phyloP scores from a whole-genome alignment of 352 stramenopile genomes.

The Phytophthora syringae region DNA sequence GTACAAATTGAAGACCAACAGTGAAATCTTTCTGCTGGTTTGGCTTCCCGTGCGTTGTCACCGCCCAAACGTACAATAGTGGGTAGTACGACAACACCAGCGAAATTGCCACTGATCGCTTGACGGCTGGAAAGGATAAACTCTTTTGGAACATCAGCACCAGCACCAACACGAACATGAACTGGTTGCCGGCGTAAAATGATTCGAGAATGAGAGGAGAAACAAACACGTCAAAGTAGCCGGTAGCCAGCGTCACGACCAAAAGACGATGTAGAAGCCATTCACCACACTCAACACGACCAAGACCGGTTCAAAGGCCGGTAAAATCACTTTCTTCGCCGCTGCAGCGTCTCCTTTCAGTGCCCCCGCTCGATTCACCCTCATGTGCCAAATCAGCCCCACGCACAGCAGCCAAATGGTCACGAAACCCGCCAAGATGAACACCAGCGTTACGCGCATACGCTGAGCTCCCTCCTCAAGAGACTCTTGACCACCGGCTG shows the following conservation, averaged over 20 bases:
- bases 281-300: slow-evolving; percentile 38
- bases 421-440: slow-evolving; percentile 38
- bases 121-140: slow-evolving; percentile 43
- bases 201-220: slow-evolving; percentile 30
- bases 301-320: slow-evolving; percentile 53
- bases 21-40: slow-evolving; percentile 18
- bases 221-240: slow-evolving; percentile 38
- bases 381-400: slow-evolving; percentile 41
- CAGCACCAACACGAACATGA: slow-evolving; percentile 44
- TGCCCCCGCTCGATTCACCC: slow-evolving; percentile 37
- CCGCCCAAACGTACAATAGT: slow-evolving; percentile 29
- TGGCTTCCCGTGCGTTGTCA: slow-evolving; percentile 12
- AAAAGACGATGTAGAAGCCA: slow-evolving; percentile 38
- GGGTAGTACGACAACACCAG: slow-evolving; percentile 37
- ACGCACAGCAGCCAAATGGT: slow-evolving; percentile 51
- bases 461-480: slow-evolving; percentile 17
- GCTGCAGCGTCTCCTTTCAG: slow-evolving; percentile 33
- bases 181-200: slow-evolving; percentile 42
- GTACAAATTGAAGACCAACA: slow-evolving; percentile 17
- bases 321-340: slow-evolving; percentile 49
- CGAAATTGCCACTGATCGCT: slow-evolving; percentile 30
- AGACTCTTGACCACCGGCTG: neutral
- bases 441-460: slow-evolving; percentile 30
- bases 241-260: slow-evolving; percentile 19
- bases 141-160: slow-evolving; percentile 60